Conservation (phyloP, 163 green algal genomes). For the Scenedesmus sp. region DNA sequence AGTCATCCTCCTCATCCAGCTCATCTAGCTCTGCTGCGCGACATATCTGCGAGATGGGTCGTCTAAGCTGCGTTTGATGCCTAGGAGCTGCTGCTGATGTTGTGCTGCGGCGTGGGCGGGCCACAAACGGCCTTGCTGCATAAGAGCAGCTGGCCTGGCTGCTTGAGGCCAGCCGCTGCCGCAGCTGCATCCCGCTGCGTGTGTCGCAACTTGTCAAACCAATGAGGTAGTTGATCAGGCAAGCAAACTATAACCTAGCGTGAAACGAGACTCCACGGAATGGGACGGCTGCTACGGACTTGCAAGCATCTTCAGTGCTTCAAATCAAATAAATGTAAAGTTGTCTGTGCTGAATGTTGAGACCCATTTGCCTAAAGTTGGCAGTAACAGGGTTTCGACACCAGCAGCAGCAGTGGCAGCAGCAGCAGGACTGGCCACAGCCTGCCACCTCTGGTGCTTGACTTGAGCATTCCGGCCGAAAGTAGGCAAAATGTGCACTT, state of each 20-base stretch:
- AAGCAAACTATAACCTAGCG: background rate
- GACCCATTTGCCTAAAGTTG: background rate
- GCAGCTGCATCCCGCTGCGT: slow-evolving; percentile 19
- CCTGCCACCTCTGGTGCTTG: background rate
- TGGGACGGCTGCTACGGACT: background rate
- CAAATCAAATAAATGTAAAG: background rate
- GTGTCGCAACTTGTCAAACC: background rate
- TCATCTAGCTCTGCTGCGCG: slow-evolving; percentile 1
- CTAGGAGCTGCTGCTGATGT: background rate
- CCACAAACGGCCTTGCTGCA: slow-evolving; percentile 6
- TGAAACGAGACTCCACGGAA: slow-evolving; percentile 1
- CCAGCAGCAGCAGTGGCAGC: background rate
- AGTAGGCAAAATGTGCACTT: no score
- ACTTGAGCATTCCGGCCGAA: background rate
- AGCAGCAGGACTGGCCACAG: background rate
- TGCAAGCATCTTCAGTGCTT: background rate
- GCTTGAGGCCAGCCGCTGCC: slow-evolving; percentile 37
- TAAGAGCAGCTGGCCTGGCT: slow-evolving; percentile 35
- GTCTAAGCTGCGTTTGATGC: background rate
- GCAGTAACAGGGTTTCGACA: background rate
- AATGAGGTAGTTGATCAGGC: background rate
- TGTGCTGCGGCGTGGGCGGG: background rate
- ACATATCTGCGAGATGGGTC: background rate
- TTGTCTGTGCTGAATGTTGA: background rate
- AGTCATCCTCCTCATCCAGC: background rate